Conservation (phyloP, 192 early-diverging fungal species). For the Coemansia sp. region DNA sequence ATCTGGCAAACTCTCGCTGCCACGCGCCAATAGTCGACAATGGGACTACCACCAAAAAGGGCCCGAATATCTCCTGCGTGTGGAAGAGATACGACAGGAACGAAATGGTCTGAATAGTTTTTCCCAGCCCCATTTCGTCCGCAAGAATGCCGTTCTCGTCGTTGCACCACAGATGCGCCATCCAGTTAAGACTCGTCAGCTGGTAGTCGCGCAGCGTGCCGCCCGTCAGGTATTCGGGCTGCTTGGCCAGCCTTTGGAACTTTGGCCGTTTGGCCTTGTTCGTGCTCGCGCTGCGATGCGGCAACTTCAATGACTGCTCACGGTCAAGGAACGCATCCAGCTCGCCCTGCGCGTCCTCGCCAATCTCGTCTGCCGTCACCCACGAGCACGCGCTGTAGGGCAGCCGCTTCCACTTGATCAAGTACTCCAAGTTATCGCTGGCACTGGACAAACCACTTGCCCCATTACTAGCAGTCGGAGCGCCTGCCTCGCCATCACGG, state of each 20-base stretch:
- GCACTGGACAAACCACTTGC: slow-evolving; percentile 19
- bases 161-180: slow-evolving; percentile 92
- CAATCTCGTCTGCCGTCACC: slow-evolving; percentile 73
- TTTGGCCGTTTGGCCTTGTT: slow-evolving; percentile 66
- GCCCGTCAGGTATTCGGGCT: slow-evolving; percentile 82
- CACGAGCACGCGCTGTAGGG: slow-evolving; percentile 90
- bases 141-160: slow-evolving; percentile 98
- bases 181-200: slow-evolving; percentile 94
- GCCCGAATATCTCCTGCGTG: slow-evolving; percentile 82
- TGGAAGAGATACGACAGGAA: slow-evolving; percentile 92
- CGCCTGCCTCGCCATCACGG: slow-evolving; percentile 39
- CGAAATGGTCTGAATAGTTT: slow-evolving; percentile 96
- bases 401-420: slow-evolving; percentile 91
- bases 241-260: slow-evolving; percentile 76
- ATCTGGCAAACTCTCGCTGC: slow-evolving; percentile 93
- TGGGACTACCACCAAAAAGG: slow-evolving; percentile 95
- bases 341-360: slow-evolving; percentile 75
- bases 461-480: slow-evolving; percentile 1
- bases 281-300: slow-evolving; percentile 64
- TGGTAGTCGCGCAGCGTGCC: slow-evolving; percentile 97
- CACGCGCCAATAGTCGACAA: slow-evolving; percentile 94
- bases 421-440: slow-evolving; percentile 74
- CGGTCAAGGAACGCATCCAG: slow-evolving; percentile 89
- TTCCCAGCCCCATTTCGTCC: slow-evolving; percentile 95
- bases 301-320: slow-evolving; percentile 69